A percentile compares a stretch with the other conserved stretches of the same genome.
phyloP scores from a whole-genome alignment of 2,329 filamentous ascomycete species.

The Teratosphaeria nubilosa region DNA sequence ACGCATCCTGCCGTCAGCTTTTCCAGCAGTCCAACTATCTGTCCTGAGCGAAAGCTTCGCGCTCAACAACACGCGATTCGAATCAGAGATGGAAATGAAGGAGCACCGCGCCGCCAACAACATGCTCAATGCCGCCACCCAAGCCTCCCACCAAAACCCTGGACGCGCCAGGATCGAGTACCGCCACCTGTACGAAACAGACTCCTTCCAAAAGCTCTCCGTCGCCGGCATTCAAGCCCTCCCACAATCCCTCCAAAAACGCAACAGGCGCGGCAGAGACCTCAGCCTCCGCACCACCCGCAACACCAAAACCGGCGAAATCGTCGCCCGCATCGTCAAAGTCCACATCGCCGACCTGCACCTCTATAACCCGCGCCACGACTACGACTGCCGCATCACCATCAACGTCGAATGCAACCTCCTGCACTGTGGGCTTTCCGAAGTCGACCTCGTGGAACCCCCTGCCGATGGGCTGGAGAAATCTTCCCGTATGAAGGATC shows the following conservation, averaged over 20 bases:
- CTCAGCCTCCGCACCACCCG: slow-evolving; percentile 50
- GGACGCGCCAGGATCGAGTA: slow-evolving; percentile 61
- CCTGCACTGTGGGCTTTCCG: slow-evolving; percentile 45
- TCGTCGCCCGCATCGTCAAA: slow-evolving; percentile 83
- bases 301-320: slow-evolving; percentile 56
- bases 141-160: slow-evolving; percentile 8
- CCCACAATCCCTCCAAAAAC: slow-evolving; percentile 31
- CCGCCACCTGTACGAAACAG: slow-evolving; percentile 69
- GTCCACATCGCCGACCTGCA: slow-evolving; percentile 80
- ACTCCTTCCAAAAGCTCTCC: slow-evolving; percentile 73
- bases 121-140: slow-evolving; percentile 64
- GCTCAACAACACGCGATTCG: slow-evolving; percentile 50
- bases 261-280: slow-evolving; percentile 40
- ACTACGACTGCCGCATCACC: slow-evolving; percentile 85
- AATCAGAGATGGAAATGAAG: slow-evolving; percentile 67
- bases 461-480: slow-evolving; percentile 34
- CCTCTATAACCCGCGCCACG: slow-evolving; percentile 64
- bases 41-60: slow-evolving; percentile 49
- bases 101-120: slow-evolving; percentile 55
- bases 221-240: slow-evolving; percentile 48
- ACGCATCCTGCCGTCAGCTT: slow-evolving; percentile 56
- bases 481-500: slow-evolving; percentile 56
- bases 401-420: slow-evolving; percentile 83
- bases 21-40: slow-evolving; percentile 38
- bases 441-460: slow-evolving; percentile 38